Evolutionary conservation across 176 grass and related monocot genomes (phyloP), one percentile per base, ranked within the genome.

Genomic region (Tillandsia leiboldiana): DNA sequence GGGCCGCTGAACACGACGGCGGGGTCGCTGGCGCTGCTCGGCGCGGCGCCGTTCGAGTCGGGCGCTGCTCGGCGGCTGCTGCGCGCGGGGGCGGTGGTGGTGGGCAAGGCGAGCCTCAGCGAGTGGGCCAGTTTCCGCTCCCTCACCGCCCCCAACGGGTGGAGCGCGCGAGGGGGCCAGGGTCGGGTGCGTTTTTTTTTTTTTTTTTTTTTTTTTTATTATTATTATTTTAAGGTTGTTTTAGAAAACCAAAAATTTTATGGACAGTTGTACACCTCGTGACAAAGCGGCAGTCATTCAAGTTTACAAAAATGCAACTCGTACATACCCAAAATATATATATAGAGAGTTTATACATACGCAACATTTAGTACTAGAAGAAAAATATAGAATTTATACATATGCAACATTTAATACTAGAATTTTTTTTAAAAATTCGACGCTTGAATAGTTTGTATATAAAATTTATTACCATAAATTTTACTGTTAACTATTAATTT

Each of bases 1-100:
- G 90, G 82, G 84, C 17, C 24, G 73, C 81, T 95, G 49, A 90
- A 85, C 83, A 87, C 91, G 12, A 90, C 81, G 9, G 91, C 86
- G 15, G 83, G 91, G 2, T 95, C 91, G 0, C 51, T 90, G 26
- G 83, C 86, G 50, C 51, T 95, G 65, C 75, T 95, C 10, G 86
- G 90, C 5, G 84, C 90, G 1, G 33, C n/a, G 78, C 42, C 26
- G n/a, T 26, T 20, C 78, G 75, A 1, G 90, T 89, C 72, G 77
- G 86, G 90, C 1, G 86, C 89, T 58, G 83, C 72, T 10, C 50
- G 58, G 17, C 15, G 78, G 53, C 81, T 95, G 1, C 69, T 86
- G 49, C 64, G 58, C 8, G 90, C 81, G 0, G 90, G 90, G 10
- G 86, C 86, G 10, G 78, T 94, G 4, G 72, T 94, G 24, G 57